A percentile compares a stretch with the other conserved stretches of the same genome.
Conservation (phyloP, 768 basidiomycete species). For the Lactarius tabidus region DNA sequence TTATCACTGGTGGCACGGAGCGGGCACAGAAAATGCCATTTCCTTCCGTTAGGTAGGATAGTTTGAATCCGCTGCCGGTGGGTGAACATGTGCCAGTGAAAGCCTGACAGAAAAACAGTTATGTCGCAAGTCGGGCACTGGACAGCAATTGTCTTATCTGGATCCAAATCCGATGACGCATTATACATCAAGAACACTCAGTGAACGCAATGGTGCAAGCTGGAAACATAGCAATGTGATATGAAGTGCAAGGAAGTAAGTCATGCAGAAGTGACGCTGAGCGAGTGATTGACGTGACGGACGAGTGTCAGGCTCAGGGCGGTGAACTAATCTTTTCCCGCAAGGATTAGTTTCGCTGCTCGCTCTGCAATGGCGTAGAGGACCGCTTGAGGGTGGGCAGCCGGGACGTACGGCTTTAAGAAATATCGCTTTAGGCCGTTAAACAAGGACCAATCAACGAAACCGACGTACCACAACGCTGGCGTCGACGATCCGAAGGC, state of each 20-base stretch:
- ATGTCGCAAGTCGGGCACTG: too few species aligned
- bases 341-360: constrained; percentile 20
- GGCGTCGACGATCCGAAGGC: constrained; percentile 38
- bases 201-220: background rate
- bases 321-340: background rate
- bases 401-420: constrained; percentile 19
- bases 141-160: too few species aligned
- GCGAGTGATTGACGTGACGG: background rate
- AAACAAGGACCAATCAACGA: background rate
- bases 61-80: too few species aligned
- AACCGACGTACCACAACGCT: constrained; percentile 20
- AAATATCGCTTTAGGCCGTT: background rate
- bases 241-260: background rate
- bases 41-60: too few species aligned
- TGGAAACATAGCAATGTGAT: background rate
- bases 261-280: background rate
- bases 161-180: too few species aligned
- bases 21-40: too few species aligned
- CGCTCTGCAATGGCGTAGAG: constrained; percentile 24
- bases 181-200: background rate
- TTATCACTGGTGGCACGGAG: too few species aligned
- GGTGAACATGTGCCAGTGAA: too few species aligned
- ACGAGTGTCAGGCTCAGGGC: background rate
- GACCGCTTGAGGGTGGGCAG: constrained; percentile 17
- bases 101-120: too few species aligned